Conservation (phyloP, 257 asterid species). For the Perilla frutescens region DNA sequence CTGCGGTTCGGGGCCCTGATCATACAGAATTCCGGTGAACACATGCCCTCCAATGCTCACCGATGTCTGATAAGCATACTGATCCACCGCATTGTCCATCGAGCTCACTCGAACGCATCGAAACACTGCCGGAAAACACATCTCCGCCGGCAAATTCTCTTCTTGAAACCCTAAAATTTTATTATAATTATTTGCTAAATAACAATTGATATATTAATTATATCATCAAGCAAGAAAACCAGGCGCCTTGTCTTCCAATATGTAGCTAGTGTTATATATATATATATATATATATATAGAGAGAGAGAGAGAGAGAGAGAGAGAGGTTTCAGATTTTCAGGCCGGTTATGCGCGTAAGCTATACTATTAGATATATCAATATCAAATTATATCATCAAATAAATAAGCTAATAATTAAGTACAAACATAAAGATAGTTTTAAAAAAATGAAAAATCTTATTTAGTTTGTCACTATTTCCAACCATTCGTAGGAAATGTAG, state of each 20-base stretch:
- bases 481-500: not conserved
- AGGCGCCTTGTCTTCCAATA: no score
- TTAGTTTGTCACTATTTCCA: not conserved
- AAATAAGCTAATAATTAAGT: not conserved
- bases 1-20: conserved; percentile 56
- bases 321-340: not conserved
- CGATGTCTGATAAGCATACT: conserved; percentile 75
- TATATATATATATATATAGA: not conserved
- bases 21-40: conserved; percentile 72
- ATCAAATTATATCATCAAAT: not conserved
- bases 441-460: not conserved
- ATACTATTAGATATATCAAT: not conserved
- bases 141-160: conserved; percentile 62
- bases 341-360: not conserved
- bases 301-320: no score
- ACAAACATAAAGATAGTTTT: not conserved
- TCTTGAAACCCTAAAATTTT: conserved; percentile 40
- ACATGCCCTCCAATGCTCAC: conserved; percentile 68
- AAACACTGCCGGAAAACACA: conserved; percentile 63
- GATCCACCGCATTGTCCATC: conserved; percentile 58
- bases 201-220: no score
- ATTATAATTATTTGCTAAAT: no score
- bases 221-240: not conserved
- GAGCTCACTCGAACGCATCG: conserved; percentile 71
- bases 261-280: not conserved